Percentiles rank a stretch among this genome's conserved stretches.
phyloP scores from a whole-genome alignment of 495 filamentous ascomycete genomes.

The Hyaloscypha finlandica region DNA sequence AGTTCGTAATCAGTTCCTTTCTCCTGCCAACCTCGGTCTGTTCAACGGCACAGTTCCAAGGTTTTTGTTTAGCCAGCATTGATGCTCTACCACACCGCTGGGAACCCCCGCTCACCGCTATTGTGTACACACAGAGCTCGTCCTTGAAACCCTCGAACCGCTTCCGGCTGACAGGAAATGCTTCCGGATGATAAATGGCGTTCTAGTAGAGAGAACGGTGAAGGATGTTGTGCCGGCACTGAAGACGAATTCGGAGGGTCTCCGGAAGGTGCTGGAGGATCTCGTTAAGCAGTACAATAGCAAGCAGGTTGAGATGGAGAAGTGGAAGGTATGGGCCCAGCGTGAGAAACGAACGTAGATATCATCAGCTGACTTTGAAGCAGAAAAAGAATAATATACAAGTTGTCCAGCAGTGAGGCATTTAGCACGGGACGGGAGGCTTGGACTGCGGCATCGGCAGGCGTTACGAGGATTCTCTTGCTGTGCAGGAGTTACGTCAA shows the following conservation, averaged over 20 bases:
- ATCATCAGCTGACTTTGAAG: constrained; percentile 27
- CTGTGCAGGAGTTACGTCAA: constrained; percentile 27
- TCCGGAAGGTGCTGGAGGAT: constrained; percentile 96
- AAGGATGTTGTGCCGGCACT: constrained; percentile 87
- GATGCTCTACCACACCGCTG: constrained; percentile 28
- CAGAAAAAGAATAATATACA: constrained; percentile 99
- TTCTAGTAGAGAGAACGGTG: constrained; percentile 91
- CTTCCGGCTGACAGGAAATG: constrained; percentile 88
- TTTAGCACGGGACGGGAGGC: constrained; percentile 1
- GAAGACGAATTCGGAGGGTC: constrained; percentile 89
- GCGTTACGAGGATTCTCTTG: constrained; percentile 9
- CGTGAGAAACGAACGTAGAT: neutral
- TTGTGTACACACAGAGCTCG: constrained; percentile 62
- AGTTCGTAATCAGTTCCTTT: constrained; percentile 59
- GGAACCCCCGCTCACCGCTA: constrained; percentile 25
- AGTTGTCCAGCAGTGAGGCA: constrained; percentile 66
- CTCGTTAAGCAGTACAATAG: constrained; percentile 95
- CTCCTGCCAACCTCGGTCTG: constrained; percentile 18
- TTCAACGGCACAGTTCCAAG: constrained; percentile 14
- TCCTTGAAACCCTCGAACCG: constrained; percentile 89
- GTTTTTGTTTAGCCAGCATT: constrained; percentile 6
- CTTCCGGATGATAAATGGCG: constrained; percentile 98
- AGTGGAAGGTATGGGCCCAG: constrained; percentile 81
- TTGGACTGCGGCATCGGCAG: neutral
- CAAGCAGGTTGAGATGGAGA: constrained; percentile 94